Evolutionary conservation across 2,329 filamentous ascomycete genomes (phyloP).

Genomic region (Aspergillus sp.): DNA sequence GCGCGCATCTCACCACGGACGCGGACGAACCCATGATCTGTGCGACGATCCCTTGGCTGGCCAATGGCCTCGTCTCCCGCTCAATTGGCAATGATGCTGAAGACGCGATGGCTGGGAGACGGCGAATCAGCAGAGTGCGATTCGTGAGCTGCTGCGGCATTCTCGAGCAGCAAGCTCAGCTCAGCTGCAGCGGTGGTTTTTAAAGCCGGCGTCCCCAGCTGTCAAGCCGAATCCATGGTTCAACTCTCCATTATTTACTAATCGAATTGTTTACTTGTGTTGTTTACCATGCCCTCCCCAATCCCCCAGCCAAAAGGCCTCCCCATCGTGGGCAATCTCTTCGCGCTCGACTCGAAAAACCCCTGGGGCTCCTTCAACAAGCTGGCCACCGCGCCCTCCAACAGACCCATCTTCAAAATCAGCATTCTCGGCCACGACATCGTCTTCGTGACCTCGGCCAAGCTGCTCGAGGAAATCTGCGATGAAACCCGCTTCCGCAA

Average conservation of each 20-base stretch:
- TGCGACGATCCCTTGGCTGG: conserved; percentile 19
- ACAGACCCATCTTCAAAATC: conserved; percentile 62
- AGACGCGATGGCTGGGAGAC: not conserved
- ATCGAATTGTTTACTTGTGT: not conserved
- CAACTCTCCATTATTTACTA: not conserved
- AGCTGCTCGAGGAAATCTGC: conserved; percentile 63
- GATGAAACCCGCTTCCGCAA: conserved; percentile 63
- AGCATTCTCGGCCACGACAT: conserved; percentile 46
- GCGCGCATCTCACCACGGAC: not conserved
- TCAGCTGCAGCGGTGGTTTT: not conserved
- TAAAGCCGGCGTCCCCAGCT: not conserved
- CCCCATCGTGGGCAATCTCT: conserved; percentile 54
- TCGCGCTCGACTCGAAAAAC: conserved; percentile 51
- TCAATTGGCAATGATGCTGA: not conserved
- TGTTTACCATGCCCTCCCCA: conserved; percentile 41
- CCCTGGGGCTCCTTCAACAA: conserved; percentile 52
- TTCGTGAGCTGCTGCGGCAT: not conserved
- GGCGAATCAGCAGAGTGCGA: conserved; percentile 1
- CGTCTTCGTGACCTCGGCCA: conserved; percentile 55
- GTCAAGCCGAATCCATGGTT: not conserved
- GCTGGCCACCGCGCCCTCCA: conserved; percentile 46
- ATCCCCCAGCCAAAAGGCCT: conserved; percentile 54
- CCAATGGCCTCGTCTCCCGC: conserved; percentile 6
- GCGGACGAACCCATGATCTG: conserved; percentile 22
- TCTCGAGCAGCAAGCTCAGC: not conserved